Evolutionary conservation across 129 eudicot genomes (phyloP).

Genomic region (Kitagawia praeruptora): DNA sequence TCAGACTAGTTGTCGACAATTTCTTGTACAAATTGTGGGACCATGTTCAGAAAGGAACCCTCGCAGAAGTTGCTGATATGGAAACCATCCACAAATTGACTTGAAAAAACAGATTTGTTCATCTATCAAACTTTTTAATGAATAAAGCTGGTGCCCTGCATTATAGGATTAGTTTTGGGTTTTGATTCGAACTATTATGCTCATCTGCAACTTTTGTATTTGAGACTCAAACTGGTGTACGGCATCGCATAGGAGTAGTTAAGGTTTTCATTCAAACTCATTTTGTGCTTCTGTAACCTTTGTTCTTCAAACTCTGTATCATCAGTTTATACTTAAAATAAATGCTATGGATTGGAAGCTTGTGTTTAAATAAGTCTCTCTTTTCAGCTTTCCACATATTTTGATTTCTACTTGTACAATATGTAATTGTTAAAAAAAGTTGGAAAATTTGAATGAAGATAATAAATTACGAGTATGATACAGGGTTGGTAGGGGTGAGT

Average conservation of each 20-base stretch:
- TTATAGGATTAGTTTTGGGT: background rate
- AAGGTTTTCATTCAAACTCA: background rate
- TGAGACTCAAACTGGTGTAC: background rate
- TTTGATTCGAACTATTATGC: background rate
- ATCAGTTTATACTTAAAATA: background rate
- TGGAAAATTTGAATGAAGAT: too few relatives aligned
- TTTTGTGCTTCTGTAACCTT: background rate
- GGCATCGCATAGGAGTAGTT: background rate
- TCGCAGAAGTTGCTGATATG: slow-evolving; percentile 72
- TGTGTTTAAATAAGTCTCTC: background rate
- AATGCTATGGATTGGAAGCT: background rate
- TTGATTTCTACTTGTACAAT: background rate
- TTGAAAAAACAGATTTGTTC: slow-evolving; percentile 8
- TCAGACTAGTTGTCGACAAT: slow-evolving; percentile 85
- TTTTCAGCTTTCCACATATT: background rate
- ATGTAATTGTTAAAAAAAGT: background rate
- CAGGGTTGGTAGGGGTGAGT: too few relatives aligned
- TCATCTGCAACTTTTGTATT: background rate
- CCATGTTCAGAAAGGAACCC: slow-evolving; percentile 68
- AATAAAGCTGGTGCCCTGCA: background rate
- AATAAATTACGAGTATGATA: too few relatives aligned
- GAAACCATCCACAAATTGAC: slow-evolving; percentile 80
- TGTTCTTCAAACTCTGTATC: background rate
- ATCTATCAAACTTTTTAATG: background rate
- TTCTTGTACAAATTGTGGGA: slow-evolving; percentile 98